phyloP scores from a whole-genome alignment of 305 asterid species.

The Andrographis paniculata region DNA sequence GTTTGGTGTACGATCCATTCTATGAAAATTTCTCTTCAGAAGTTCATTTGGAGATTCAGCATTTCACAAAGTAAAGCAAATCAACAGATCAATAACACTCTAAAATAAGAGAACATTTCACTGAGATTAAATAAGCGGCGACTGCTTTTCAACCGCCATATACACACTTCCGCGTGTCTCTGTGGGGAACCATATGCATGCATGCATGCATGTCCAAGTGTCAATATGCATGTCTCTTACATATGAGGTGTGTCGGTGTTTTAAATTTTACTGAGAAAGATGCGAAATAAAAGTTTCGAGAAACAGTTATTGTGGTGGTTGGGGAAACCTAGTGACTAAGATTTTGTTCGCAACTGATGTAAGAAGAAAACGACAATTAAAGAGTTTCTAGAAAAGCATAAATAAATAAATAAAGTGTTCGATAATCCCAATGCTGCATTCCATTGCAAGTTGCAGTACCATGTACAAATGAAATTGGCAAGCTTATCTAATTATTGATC shows the following conservation, averaged over 20 bases:
- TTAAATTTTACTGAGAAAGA: not conserved
- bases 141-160: conserved; percentile 4
- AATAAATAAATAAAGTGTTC: too few species aligned
- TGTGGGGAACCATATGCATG: not conserved
- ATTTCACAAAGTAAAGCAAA: not conserved
- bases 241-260: conserved; percentile 1
- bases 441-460: not conserved
- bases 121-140: not conserved
- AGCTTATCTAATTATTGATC: not conserved
- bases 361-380: too few species aligned
- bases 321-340: too few species aligned
- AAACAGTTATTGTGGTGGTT: not conserved
- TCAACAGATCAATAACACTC: not conserved
- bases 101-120: not conserved
- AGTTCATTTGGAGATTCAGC: not conserved
- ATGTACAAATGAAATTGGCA: not conserved
- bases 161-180: conserved; percentile 4
- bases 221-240: conserved; percentile 7
- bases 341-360: not conserved
- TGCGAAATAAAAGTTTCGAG: not conserved
- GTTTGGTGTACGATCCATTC: conserved; percentile 3
- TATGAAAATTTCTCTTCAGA: conserved; percentile 1
- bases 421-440: not conserved
- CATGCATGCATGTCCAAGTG: conserved; percentile 18
- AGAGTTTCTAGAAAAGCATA: too few species aligned